Conservation (phyloP, 495 filamentous ascomycete genomes). For the Annulohypoxylon bovei region DNA sequence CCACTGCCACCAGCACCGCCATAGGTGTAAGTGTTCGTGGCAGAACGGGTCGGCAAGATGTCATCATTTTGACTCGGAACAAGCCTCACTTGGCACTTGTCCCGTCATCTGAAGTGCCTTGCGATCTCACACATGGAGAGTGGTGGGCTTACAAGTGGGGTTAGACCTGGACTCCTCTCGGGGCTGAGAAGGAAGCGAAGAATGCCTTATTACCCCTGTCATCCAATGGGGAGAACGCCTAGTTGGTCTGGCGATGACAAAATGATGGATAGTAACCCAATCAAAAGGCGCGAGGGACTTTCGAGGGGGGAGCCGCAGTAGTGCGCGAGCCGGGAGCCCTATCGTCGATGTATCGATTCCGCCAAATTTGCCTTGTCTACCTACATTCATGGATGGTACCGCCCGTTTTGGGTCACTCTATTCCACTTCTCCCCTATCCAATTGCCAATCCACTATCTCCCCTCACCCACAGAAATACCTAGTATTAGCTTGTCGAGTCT, state of each 20-base stretch:
- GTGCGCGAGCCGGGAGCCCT: conserved; percentile 46
- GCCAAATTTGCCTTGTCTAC: conserved; percentile 33
- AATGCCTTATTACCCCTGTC: conserved; percentile 43
- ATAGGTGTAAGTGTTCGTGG: conserved; percentile 16
- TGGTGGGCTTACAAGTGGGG: conserved; percentile 37
- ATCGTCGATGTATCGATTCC: conserved; percentile 37
- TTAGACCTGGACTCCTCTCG: conserved; percentile 31
- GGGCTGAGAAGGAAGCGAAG: conserved; percentile 47
- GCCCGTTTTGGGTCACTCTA: conserved; percentile 31
- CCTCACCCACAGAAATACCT: conserved; percentile 23
- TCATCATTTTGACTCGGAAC: conserved; percentile 27
- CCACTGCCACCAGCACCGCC: conserved; percentile 38
- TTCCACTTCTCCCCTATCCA: conserved; percentile 27
- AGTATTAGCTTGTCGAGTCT: conserved; percentile 14
- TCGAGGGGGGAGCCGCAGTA: conserved; percentile 40
- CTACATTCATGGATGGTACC: conserved; percentile 17
- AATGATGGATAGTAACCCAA: conserved; percentile 38
- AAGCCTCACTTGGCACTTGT: conserved; percentile 15
- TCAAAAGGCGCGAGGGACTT: conserved; percentile 15
- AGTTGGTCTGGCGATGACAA: conserved; percentile 36
- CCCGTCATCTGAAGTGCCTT: conserved; percentile 35
- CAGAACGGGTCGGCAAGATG: conserved; percentile 19
- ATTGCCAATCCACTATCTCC: conserved; percentile 3
- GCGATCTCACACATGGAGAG: conserved; percentile 26
- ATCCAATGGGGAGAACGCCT: conserved; percentile 27